phyloP scores from a whole-genome alignment of 805 yeast genomes.

The Priceomyces fermenticarens region DNA sequence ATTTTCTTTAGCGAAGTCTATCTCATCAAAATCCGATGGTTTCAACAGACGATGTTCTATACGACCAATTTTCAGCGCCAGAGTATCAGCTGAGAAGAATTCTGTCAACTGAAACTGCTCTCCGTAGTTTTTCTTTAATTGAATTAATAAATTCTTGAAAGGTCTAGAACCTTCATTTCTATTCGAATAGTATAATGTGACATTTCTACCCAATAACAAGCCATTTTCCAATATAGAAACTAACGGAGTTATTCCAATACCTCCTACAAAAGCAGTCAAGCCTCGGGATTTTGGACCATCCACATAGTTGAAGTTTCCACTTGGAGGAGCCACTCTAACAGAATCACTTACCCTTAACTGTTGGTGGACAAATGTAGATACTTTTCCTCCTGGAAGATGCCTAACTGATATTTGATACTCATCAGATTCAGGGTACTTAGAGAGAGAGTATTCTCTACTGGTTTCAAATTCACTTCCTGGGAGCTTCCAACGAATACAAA shows the following conservation, averaged over 20 bases:
- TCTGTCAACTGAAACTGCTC: conserved; percentile 19
- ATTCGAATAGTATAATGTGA: conserved; percentile 34
- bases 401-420: conserved; percentile 60
- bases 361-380: conserved; percentile 50
- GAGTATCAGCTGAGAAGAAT: conserved; percentile 12
- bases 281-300: conserved; percentile 25
- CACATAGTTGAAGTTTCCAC: conserved; percentile 47
- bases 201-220: conserved; percentile 25
- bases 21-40: conserved; percentile 17
- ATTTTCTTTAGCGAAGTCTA: conserved; percentile 12
- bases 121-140: conserved; percentile 12
- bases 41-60: conserved; percentile 8
- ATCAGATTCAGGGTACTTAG: conserved; percentile 28
- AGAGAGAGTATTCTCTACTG: conserved; percentile 59
- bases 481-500: conserved; percentile 30
- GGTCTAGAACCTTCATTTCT: conserved; percentile 17
- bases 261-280: conserved; percentile 51
- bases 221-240: conserved; percentile 49
- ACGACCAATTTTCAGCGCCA: neutral
- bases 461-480: conserved; percentile 41
- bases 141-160: conserved; percentile 18
- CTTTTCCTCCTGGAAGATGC: conserved; percentile 44
- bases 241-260: conserved; percentile 68
- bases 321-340: conserved; percentile 55
- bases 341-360: conserved; percentile 45